A percentile compares a stretch with the other conserved stretches of the same genome.
phyloP scores from a whole-genome alignment of 805 yeast species.

The Kluyveromyces aestuarii region DNA sequence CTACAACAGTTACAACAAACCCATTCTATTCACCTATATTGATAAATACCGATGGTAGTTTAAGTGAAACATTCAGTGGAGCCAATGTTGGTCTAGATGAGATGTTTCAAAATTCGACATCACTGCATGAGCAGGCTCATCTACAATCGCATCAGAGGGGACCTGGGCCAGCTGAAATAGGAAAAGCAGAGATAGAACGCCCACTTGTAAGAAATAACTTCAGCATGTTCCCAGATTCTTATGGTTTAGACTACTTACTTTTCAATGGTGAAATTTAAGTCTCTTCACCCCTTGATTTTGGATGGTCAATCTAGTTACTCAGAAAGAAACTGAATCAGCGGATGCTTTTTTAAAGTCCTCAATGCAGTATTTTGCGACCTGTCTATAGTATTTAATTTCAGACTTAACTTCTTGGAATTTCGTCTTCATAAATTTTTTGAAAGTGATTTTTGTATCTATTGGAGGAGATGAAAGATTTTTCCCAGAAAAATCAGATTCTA shows the following conservation, averaged over 20 bases:
- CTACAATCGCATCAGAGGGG: slow-evolving; percentile 8
- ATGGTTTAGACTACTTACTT: not conserved
- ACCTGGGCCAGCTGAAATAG: not conserved
- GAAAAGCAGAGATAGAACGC: not conserved
- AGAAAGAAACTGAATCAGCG: not conserved
- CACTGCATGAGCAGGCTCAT: slow-evolving; percentile 6
- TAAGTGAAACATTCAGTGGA: not conserved
- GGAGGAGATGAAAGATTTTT: not conserved
- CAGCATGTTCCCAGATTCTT: not conserved
- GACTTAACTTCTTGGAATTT: slow-evolving; percentile 11
- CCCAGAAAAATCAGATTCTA: not conserved
- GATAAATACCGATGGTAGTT: not conserved
- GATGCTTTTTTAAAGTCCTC: slow-evolving; percentile 11
- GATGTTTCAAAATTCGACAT: slow-evolving; percentile 5
- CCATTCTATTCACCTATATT: not conserved
- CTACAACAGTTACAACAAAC: not conserved
- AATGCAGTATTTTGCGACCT: slow-evolving; percentile 14
- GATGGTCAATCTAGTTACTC: too few species aligned
- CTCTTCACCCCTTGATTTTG: not conserved
- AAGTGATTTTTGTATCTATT: slow-evolving; percentile 9
- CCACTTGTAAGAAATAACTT: not conserved
- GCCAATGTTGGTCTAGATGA: slow-evolving; percentile 5
- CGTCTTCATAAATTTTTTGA: slow-evolving; percentile 12
- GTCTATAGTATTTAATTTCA: slow-evolving; percentile 12
- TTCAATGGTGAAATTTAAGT: slow-evolving; percentile 1